Evolutionary conservation across 2,329 filamentous ascomycete species (phyloP), one percentile per base, ranked within the genome.

Genomic region (Verticillium tricorpus): DNA sequence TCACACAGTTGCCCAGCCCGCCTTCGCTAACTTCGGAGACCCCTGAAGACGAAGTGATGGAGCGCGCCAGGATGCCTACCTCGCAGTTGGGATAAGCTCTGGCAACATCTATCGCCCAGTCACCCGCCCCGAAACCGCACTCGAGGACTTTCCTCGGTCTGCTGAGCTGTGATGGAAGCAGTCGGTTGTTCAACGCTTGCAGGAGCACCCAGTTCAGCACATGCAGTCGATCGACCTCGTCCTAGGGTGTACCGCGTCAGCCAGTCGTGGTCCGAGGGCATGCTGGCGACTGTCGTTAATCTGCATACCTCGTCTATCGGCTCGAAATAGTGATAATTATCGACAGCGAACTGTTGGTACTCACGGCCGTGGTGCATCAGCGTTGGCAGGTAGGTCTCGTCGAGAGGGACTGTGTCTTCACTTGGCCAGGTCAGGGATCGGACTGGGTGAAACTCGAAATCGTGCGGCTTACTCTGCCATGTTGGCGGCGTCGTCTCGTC

Each of bases 61-160:
- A 22, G 4, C 11, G 4, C 11, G 11, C 22, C n/a, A 22, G 45
- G 22, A 11, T n/a, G 19, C 45, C 3, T 70, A 90, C 89, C 79
- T 91, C 83, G 70, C 86, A 89, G 64, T 80, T 75, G 57, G 88
- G 88, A 74, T 88, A 78, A 64, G 82, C 77, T 69, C 85, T 82
- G 56, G 89, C 89, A 59, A 90, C 86, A 28, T 89, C 87, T 37
- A 85, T 76, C 25, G 89, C 88, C 90, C 90, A 93, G 57, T 85
- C 80, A 50, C 82, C 89, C n/a, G 86, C 81, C 50, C 90, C 90
- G 73, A 86, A 90, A 0, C 90, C 90, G 67, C 89, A 92, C 62
- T 93, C 90, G 32, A 93, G 79, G 52, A 92, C 82, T 68, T 82
- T 83, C 67, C 78, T 77, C 28, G 84, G 82, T 32, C 79, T 77